Evolutionary conservation across 1,284 basidiomycete species (phyloP).

Genomic region (Leccinum pallidistipes): DNA sequence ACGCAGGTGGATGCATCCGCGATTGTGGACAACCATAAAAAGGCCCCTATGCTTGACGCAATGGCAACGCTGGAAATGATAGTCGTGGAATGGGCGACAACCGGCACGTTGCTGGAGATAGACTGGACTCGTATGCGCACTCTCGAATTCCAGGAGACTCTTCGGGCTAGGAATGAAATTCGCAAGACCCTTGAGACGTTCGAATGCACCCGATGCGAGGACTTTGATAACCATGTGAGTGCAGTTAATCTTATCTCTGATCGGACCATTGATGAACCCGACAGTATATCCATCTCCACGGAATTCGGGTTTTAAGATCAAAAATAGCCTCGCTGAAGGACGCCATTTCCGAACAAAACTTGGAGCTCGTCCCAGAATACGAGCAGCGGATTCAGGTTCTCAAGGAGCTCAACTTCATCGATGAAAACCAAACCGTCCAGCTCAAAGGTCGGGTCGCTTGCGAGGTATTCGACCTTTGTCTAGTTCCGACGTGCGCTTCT

Average conservation of each 20-base stretch:
- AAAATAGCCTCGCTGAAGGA: constrained; percentile 75
- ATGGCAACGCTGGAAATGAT: constrained; percentile 49
- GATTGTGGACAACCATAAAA: constrained; percentile 66
- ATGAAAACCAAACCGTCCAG: constrained; percentile 91
- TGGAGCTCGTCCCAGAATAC: constrained; percentile 97
- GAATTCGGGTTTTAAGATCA: constrained; percentile 72
- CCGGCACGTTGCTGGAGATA: constrained; percentile 62
- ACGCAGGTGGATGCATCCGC: constrained; percentile 68
- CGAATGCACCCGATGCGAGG: constrained; percentile 56
- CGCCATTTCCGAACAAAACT: constrained; percentile 89
- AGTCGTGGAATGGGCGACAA: constrained; percentile 55
- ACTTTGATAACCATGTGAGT: constrained; percentile 54
- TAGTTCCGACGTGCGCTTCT: constrained; percentile 37
- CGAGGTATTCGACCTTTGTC: constrained; percentile 58
- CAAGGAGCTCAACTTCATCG: constrained; percentile 89
- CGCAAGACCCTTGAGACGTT: constrained; percentile 44
- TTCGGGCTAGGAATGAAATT: constrained; percentile 62
- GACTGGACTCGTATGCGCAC: constrained; percentile 84
- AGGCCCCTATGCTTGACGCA: constrained; percentile 59
- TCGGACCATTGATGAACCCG: constrained; percentile 8
- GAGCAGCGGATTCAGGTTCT: constrained; percentile 92
- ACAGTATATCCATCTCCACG: constrained; percentile 78
- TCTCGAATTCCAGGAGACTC: constrained; percentile 91
- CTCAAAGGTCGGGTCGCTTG: constrained; percentile 98
- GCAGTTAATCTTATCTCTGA: background rate